Evolutionary conservation across 202 grass and related monocot genomes (phyloP).

Genomic region (Cymbopogon flexuosus): DNA sequence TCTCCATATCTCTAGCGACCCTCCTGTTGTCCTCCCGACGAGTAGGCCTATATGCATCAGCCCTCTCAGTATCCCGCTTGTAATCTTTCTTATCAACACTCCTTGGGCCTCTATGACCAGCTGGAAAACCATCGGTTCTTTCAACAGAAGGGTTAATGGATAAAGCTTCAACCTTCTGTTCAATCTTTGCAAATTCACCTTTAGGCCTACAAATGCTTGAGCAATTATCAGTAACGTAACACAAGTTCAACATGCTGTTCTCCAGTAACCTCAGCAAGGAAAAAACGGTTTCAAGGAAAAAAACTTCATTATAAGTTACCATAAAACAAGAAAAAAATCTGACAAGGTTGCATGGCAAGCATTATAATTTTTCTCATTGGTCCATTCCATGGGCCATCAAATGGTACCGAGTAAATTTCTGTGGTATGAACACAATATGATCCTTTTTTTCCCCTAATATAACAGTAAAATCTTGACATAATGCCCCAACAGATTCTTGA

Average conservation of each 20-base stretch:
- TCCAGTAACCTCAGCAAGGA: not conserved
- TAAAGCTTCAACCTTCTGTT: slow-evolving; percentile 54
- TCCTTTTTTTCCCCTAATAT: not conserved
- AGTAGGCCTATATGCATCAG: slow-evolving; percentile 40
- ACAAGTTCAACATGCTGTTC: not conserved
- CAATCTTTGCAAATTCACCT: slow-evolving; percentile 58
- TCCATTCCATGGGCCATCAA: not conserved
- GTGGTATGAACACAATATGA: not conserved
- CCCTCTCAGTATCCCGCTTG: slow-evolving; percentile 43
- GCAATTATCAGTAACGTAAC: not conserved
- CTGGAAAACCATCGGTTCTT: slow-evolving; percentile 47
- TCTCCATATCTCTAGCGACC: slow-evolving; percentile 53
- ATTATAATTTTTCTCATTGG: not conserved
- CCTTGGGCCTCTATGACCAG: slow-evolving; percentile 60
- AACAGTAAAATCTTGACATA: not conserved
- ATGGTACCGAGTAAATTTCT: slow-evolving; percentile 18
- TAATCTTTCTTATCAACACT: slow-evolving; percentile 58
- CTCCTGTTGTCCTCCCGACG: slow-evolving; percentile 52
- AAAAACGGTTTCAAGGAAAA: not conserved
- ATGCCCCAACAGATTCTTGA: not conserved
- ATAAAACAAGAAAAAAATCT: not conserved
- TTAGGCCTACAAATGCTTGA: slow-evolving; percentile 47
- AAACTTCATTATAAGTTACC: not conserved
- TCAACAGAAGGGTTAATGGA: slow-evolving; percentile 38
- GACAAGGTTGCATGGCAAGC: not conserved